phyloP scores from a whole-genome alignment of 345 rosid species.

The Rhodamnia rubescens region DNA sequence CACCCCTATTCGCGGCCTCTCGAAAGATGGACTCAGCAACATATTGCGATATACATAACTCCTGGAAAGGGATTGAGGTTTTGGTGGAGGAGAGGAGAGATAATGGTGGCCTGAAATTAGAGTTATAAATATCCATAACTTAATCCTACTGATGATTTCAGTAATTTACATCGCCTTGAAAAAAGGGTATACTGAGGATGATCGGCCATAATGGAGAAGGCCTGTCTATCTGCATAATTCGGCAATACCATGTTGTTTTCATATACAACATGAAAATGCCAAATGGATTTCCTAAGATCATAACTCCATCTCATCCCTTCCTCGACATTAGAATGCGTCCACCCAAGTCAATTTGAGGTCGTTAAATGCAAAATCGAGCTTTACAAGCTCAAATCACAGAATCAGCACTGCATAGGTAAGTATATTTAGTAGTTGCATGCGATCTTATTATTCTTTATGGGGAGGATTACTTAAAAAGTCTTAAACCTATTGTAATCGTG shows the following conservation, averaged over 20 bases:
- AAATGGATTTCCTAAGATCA: not conserved
- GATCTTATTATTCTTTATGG: not conserved
- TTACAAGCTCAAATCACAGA: not conserved
- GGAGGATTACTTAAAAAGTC: too few relatives aligned
- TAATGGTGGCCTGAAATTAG: not conserved
- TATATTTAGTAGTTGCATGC: rapidly evolving
- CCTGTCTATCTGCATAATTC: not conserved
- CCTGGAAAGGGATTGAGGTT: not conserved
- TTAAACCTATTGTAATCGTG: too few relatives aligned
- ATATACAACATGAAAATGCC: not conserved
- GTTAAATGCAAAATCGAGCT: not conserved
- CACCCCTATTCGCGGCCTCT: too few relatives aligned
- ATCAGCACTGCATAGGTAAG: not conserved
- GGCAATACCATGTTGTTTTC: not conserved
- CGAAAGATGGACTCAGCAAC: not conserved
- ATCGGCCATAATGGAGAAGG: not conserved
- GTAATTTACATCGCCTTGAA: not conserved
- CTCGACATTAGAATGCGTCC: not conserved
- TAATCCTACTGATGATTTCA: not conserved
- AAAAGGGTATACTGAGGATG: not conserved
- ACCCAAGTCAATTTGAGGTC: not conserved
- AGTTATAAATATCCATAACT: not conserved
- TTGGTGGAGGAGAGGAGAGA: not conserved
- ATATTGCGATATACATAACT: not conserved
- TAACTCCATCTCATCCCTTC: not conserved